A percentile compares a stretch with the other conserved stretches of the same genome.
Evolutionary conservation across 371 early-diverging fungal species (phyloP).

Genomic region (Basidiobolus meristosporus): DNA sequence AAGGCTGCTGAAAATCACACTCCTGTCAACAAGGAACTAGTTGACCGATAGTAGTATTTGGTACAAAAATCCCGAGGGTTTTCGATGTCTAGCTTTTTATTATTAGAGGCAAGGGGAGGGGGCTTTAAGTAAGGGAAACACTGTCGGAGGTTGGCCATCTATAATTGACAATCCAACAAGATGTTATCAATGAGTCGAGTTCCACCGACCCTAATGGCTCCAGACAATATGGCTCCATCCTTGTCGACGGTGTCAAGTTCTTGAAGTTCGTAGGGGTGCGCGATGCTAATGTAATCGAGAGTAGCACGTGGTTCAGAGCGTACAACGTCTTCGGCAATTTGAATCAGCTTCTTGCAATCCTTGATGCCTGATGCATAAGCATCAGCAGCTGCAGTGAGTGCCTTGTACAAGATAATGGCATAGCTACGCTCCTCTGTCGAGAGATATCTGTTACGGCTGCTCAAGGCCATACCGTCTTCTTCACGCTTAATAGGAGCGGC

Average conservation of each 20-base stretch:
- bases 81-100: neutral
- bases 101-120: neutral
- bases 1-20: no score
- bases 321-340: slow-evolving; percentile 15
- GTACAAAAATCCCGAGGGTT: no score
- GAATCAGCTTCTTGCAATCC: slow-evolving; percentile 24
- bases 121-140: neutral
- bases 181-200: slow-evolving; percentile 90
- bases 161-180: slow-evolving; percentile 14
- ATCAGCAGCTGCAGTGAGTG: slow-evolving; percentile 28
- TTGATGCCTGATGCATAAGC: slow-evolving; percentile 22
- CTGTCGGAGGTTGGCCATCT: slow-evolving; percentile 2
- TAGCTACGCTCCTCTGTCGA: slow-evolving; percentile 38
- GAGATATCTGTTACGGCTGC: slow-evolving; percentile 76
- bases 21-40: no score
- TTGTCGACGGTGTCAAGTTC: slow-evolving; percentile 28
- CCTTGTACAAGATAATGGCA: slow-evolving; percentile 62
- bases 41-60: no score
- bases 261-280: slow-evolving; percentile 41
- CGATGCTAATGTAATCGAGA: slow-evolving; percentile 74
- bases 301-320: slow-evolving; percentile 19
- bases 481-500: slow-evolving; percentile 68
- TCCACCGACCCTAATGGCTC: slow-evolving; percentile 74
- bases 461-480: slow-evolving; percentile 75
- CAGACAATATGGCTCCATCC: slow-evolving; percentile 65